Conservation (phyloP, 2,329 filamentous ascomycete genomes). For the Lecanosticta acicola region DNA sequence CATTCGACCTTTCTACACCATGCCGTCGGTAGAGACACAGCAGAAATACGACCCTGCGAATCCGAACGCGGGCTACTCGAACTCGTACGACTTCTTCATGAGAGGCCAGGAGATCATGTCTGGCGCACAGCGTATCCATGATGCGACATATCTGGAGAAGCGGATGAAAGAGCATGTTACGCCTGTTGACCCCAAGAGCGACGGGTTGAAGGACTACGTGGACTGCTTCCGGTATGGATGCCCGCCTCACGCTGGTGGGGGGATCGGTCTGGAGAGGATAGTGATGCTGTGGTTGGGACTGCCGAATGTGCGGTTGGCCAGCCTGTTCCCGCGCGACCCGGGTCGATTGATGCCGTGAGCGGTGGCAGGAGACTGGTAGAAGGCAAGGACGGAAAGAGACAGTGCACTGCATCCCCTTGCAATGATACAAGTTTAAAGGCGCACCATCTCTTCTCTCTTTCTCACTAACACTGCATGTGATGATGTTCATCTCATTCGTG, state of each 20-base stretch:
- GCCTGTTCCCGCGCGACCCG: slow-evolving; percentile 60
- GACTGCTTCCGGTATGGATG: slow-evolving; percentile 60
- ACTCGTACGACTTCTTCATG: slow-evolving; percentile 68
- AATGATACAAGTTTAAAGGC: no score
- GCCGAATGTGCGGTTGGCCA: slow-evolving; percentile 57
- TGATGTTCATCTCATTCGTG: no score
- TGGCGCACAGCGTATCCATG: slow-evolving; percentile 61
- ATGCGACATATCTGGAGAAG: slow-evolving; percentile 53
- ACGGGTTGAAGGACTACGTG: slow-evolving; percentile 60
- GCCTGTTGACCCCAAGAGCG: slow-evolving; percentile 51
- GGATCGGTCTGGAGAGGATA: slow-evolving; percentile 60
- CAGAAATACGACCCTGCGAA: slow-evolving; percentile 37
- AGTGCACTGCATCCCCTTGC: no score
- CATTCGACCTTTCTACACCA: slow-evolving; percentile 88
- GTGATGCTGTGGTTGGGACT: slow-evolving; percentile 62
- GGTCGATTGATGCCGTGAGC: slow-evolving; percentile 44
- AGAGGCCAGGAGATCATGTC: slow-evolving; percentile 64
- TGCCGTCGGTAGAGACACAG: slow-evolving; percentile 64
- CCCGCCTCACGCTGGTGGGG: slow-evolving; percentile 59
- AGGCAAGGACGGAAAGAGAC: no score
- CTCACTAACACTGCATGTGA: no score
- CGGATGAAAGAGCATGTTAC: slow-evolving; percentile 55
- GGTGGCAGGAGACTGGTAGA: no score
- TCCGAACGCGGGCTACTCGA: slow-evolving; percentile 51
- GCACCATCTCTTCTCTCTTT: no score